Base-by-base conservation (phyloP, 768 basidiomycete genomes). In the Krasilnikovozyma curviuscula region DNA sequence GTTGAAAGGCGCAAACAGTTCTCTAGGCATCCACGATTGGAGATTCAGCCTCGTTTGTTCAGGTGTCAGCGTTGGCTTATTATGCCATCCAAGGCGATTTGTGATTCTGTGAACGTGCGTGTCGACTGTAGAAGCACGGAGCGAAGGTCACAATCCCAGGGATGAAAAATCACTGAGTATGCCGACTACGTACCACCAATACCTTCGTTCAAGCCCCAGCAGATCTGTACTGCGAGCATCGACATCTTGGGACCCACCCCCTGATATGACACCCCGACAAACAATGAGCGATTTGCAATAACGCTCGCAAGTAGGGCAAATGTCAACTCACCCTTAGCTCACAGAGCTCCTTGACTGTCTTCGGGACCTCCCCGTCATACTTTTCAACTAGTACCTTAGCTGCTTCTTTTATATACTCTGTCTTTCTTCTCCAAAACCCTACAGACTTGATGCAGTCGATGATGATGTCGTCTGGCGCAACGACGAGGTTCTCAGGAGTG, bases 231-330 rank as follows among this genome's bases (percentile, higher is more conserved):
- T 2, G 77, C 68, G 30, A 93, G 63, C 65, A 83, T 91, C 1
- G 84, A 84, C 86, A 97, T 93, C 64, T 98, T 97, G 0, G 88
- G 91, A 0, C 91, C 91, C 0, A 95, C 88, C 0, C 91, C 91
- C 12, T 97, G 65, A 5, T 80, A 79, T 55, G 85, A 83, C 8
- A 98, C 68, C 33, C 83, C 83, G 31, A 86, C 86, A 3, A 80
- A n/a, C n/a, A n/a, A n/a, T n/a, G n/a, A n/a, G n/a, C n/a, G n/a
- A n/a, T n/a, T n/a, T n/a, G n/a, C n/a, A n/a, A n/a, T n/a, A n/a
- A n/a, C n/a, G n/a, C n/a, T 76, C 0, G 84, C 88, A 52, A 50
- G 60, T 80, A 77, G 0, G 91, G 91, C 0, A 97, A 78, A 52
- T 95, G 88, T 2, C 78, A 78, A 38, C 72, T 71, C 34, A 52